Base-by-base conservation (phyloP, 352 stramenopile genomes). In the Pythium sp. region DNA sequence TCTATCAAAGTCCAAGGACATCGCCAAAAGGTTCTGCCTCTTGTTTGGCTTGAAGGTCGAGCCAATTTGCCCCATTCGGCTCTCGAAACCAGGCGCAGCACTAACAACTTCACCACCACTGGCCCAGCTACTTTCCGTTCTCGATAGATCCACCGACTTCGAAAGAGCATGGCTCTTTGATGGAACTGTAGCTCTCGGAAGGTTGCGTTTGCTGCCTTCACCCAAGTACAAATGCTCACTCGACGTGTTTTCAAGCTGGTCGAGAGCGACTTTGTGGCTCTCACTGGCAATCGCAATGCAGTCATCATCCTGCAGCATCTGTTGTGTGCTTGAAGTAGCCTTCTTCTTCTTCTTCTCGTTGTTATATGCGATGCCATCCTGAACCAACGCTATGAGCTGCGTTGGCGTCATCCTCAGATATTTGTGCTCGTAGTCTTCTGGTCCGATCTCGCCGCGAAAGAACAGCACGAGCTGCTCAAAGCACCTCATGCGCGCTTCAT, bases 381-480 rank as follows among this genome's bases (percentile, higher is more conserved):
- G 62, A 4, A 90, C 58, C 11, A 92, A 57, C 2, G 57, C 65
- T 46, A 70, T 59, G 9, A 92, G 63, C 55, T 90, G 81, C 14
- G 73, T 56, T 5, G 72, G 46, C 0, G 71, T 59, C 72, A 88
- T 81, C 14, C 20, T 51, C 49, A 80, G 53, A 60, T 90, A 90
- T 69, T 86, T 89, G 71, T 74, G 68, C 20, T 84, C 77, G 5
- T 71, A 67, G 30, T 87, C 76, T 2, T 82, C 72, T 0, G 55
- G 22, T 28, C 26, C 34, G 3, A 92, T 74, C 4, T 73, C 59
- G 12, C 58, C 73, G 59, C 84, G 81, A 55, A 89, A 86, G 28
- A 87, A 58, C 18, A 69, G 68, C 5, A 85, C 73, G 1, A 92
- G 56, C 1, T 24, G 67, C 58, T 81, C 73, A 57, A 88, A 89